A percentile compares a stretch with the other conserved stretches of the same genome.
Evolutionary conservation across 192 early-diverging fungal species (phyloP).

Genomic region (Backusella macrospora): DNA sequence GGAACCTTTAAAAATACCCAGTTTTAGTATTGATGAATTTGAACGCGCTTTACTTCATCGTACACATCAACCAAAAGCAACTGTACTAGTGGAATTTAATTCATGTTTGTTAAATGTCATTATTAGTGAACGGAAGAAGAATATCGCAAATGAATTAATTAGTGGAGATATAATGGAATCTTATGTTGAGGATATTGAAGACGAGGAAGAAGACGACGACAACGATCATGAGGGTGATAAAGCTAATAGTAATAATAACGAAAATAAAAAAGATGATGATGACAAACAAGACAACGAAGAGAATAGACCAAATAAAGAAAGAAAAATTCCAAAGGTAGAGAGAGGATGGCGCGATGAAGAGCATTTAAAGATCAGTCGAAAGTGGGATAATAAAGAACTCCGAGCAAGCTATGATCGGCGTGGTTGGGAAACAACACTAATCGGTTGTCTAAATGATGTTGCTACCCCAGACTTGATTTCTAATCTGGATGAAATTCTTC

Average conservation of each 20-base stretch:
- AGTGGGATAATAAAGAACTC: conserved; percentile 53
- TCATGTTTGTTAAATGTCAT: conserved; percentile 51
- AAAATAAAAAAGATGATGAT: neutral
- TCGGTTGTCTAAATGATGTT: conserved; percentile 58
- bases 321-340: conserved; percentile 14
- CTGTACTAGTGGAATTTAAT: conserved; percentile 53
- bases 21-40: conserved; percentile 80
- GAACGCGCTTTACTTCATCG: conserved; percentile 61
- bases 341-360: conserved; percentile 29
- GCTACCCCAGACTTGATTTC: conserved; percentile 48
- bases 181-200: conserved; percentile 16
- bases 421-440: conserved; percentile 50
- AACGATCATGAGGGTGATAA: neutral
- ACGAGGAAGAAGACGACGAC: neutral
- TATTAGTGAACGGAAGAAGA: conserved; percentile 48
- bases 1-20: conserved; percentile 64
- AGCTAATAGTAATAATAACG: neutral
- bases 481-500: conserved; percentile 49
- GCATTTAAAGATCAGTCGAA: conserved; percentile 34
- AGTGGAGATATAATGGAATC: conserved; percentile 29
- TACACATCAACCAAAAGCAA: conserved; percentile 40
- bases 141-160: conserved; percentile 18
- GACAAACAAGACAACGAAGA: neutral
- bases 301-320: neutral
- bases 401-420: conserved; percentile 42